These are phyloP conservation scores for Neurospora sp. DNA, from an alignment of 495 filamentous ascomycete genomes.

Conservation along the genomic window DNA sequence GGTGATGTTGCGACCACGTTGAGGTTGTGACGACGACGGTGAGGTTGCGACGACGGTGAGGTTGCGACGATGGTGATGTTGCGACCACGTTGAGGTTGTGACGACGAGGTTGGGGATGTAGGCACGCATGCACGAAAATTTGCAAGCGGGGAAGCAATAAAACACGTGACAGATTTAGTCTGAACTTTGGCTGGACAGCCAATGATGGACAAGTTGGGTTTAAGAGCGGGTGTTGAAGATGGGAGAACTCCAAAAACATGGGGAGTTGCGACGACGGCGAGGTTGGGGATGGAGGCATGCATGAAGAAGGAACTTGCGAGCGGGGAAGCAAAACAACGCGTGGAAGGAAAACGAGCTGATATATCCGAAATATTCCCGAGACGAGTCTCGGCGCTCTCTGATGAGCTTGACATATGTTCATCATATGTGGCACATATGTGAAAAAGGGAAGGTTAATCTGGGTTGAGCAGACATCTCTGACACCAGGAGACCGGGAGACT, in stretches of 20 bases:
- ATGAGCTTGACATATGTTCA: not conserved
- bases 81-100: not conserved
- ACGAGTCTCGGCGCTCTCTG: not conserved
- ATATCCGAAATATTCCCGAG: not conserved
- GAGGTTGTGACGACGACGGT: not conserved
- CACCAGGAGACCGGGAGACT: not conserved
- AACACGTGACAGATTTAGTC: not conserved
- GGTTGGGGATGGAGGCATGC: not conserved
- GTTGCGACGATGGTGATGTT: not conserved
- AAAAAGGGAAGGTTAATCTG: not conserved
- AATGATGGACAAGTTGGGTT: not conserved
- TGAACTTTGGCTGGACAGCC: not conserved
- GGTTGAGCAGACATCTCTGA: not conserved
- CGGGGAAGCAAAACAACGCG: not conserved
- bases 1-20: not conserved
- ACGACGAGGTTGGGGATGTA: not conserved
- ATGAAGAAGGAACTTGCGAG: not conserved
- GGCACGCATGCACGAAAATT: not conserved
- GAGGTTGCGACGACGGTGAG: not conserved
- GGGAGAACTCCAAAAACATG: not conserved
- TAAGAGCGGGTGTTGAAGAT: not conserved
- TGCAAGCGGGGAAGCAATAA: not conserved
- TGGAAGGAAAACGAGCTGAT: not conserved
- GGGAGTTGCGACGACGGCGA: not conserved
- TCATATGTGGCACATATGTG: not conserved